Evolutionary conservation across 768 basidiomycete genomes (phyloP).

Genomic region (Termitomyces sp.): DNA sequence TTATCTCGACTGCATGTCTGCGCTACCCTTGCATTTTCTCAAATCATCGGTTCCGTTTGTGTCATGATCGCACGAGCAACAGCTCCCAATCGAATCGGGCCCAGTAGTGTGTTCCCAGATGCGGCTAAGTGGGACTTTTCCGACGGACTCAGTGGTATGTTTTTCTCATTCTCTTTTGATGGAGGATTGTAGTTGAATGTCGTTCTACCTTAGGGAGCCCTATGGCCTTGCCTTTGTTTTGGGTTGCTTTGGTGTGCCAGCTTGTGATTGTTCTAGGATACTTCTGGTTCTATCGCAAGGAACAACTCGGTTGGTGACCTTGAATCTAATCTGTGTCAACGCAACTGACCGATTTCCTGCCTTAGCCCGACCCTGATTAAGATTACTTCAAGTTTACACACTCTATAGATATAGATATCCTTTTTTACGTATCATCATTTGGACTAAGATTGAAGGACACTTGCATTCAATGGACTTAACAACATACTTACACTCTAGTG

Average conservation of each 20-base stretch:
- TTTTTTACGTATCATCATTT: conserved; percentile 3
- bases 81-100: conserved; percentile 85
- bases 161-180: not conserved
- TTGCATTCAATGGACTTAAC: not conserved
- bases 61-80: conserved; percentile 93
- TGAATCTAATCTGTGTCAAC: not conserved
- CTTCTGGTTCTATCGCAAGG: conserved; percentile 97
- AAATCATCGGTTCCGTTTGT: conserved; percentile 83
- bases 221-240: conserved; percentile 81
- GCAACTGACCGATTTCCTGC: not conserved
- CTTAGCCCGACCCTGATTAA: conserved; percentile 32
- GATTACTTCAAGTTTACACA: conserved; percentile 5
- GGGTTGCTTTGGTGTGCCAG: conserved; percentile 78
- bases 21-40: conserved; percentile 86
- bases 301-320: conserved; percentile 70
- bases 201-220: conserved; percentile 52
- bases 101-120: conserved; percentile 87
- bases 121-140: conserved; percentile 86
- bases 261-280: conserved; percentile 85
- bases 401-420: conserved; percentile 4
- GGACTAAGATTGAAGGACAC: conserved; percentile 4
- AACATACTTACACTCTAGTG: not conserved
- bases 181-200: not conserved
- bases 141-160: conserved; percentile 53
- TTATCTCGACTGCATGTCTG: conserved; percentile 92